A percentile compares a stretch with the other conserved stretches of the same genome.
phyloP scores from a whole-genome alignment of 257 asterid species.

The Marsdenia floribunda region DNA sequence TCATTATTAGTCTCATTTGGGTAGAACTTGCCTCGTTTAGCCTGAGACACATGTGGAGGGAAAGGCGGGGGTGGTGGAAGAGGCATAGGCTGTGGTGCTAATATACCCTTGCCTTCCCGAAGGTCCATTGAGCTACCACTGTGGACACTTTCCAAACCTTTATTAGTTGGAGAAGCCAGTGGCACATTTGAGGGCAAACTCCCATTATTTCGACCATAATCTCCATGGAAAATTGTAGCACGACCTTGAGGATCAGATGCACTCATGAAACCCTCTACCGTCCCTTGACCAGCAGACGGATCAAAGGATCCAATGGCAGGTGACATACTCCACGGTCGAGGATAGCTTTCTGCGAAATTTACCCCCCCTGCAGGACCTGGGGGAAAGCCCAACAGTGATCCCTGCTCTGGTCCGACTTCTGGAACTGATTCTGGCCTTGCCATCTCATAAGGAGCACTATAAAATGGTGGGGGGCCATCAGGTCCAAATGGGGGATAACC shows the following conservation, averaged over 20 bases:
- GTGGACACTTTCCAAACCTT: constrained; percentile 44
- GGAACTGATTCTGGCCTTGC: constrained; percentile 51
- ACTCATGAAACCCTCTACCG: constrained; percentile 24
- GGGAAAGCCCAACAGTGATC: constrained; percentile 53
- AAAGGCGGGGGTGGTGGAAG: constrained; percentile 64
- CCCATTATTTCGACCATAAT: constrained; percentile 41
- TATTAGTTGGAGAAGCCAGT: constrained; percentile 33
- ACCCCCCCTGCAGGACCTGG: constrained; percentile 56
- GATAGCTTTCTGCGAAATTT: constrained; percentile 54
- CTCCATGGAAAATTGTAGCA: constrained; percentile 24
- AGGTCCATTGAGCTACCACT: constrained; percentile 42
- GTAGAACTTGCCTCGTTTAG: constrained; percentile 50
- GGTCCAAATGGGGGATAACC: constrained; percentile 57
- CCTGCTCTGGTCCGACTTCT: constrained; percentile 67
- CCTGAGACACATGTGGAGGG: constrained; percentile 46
- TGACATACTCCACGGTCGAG: constrained; percentile 70
- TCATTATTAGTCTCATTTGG: constrained; percentile 53
- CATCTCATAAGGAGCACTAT: constrained; percentile 56
- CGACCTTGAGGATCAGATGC: constrained; percentile 34
- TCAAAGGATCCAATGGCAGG: constrained; percentile 52
- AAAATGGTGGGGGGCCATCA: constrained; percentile 63
- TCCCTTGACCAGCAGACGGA: constrained; percentile 51
- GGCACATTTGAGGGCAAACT: constrained; percentile 33
- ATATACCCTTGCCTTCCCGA: constrained; percentile 54
- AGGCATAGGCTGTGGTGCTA: constrained; percentile 44